Conservation (phyloP, 176 grass and related monocot genomes). For the Canna indica region DNA sequence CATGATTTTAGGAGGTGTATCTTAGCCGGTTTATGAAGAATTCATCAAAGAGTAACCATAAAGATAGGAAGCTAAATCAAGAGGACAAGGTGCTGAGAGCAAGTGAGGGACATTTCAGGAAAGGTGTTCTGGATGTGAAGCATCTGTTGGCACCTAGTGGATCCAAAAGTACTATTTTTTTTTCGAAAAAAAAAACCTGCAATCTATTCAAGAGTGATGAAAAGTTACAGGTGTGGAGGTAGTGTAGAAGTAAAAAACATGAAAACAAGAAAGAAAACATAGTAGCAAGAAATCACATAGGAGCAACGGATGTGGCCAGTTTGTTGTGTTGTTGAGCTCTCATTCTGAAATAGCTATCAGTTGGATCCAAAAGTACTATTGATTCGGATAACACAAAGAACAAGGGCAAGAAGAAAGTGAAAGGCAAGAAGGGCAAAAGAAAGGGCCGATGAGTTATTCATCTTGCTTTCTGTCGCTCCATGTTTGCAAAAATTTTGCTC, state of each 20-base stretch:
- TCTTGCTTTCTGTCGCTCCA: too few species aligned
- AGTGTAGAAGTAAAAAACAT: too few species aligned
- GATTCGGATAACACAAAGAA: slow-evolving; percentile 29
- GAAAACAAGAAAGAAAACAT: too few species aligned
- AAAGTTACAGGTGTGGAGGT: too few species aligned
- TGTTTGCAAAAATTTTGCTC: background rate
- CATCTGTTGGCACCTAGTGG: slow-evolving; percentile 55
- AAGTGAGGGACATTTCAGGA: slow-evolving; percentile 77
- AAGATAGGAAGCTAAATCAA: slow-evolving; percentile 41
- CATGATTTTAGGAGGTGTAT: slow-evolving; percentile 45
- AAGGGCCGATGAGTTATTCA: slow-evolving; percentile 30
- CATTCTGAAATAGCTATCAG: too few species aligned
- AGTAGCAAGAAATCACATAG: too few species aligned
- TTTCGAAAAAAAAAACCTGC: too few species aligned
- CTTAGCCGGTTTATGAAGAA: slow-evolving; percentile 53
- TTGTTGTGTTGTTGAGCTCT: too few species aligned
- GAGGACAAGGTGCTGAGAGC: slow-evolving; percentile 58
- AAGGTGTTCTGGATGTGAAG: slow-evolving; percentile 82
- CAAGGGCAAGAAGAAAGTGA: slow-evolving; percentile 26
- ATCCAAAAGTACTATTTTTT: slow-evolving; percentile 28
- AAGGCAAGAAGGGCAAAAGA: slow-evolving; percentile 43
- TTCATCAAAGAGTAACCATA: slow-evolving; percentile 31
- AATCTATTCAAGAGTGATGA: too few species aligned
- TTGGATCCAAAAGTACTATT: slow-evolving; percentile 25
- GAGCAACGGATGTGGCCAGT: too few species aligned